These are phyloP conservation scores for Mycena indigotica DNA, from an alignment of 768 basidiomycete genomes.

Conservation along the genomic window DNA sequence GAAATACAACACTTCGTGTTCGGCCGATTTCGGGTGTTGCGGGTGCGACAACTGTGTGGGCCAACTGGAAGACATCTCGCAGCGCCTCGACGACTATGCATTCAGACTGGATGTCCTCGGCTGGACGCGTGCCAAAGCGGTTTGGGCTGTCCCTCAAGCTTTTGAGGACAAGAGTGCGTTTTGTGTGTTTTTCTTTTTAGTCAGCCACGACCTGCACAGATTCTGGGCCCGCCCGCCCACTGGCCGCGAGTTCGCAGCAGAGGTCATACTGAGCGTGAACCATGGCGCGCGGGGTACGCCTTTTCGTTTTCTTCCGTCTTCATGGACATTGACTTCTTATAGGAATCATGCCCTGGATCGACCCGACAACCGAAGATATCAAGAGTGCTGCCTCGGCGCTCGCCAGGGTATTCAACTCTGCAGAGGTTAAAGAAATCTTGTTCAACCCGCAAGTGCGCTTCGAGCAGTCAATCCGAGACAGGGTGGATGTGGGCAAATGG, in stretches of 20 bases:
- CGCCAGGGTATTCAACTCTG: slow-evolving; percentile 28
- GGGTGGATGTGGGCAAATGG: slow-evolving; percentile 39
- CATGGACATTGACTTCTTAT: not conserved
- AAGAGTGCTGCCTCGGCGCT: slow-evolving; percentile 38
- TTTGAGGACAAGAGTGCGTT: slow-evolving; percentile 45
- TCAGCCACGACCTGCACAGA: slow-evolving; percentile 25
- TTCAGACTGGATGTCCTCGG: slow-evolving; percentile 45
- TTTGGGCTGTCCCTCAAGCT: slow-evolving; percentile 63
- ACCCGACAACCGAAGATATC: slow-evolving; percentile 42
- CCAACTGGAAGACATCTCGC: slow-evolving; percentile 51
- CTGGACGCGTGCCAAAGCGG: slow-evolving; percentile 47
- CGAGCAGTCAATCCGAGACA: slow-evolving; percentile 18
- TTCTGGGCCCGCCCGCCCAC: slow-evolving; percentile 55
- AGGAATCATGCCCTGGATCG: slow-evolving; percentile 43
- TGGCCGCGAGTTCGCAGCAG: slow-evolving; percentile 54
- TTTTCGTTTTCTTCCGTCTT: not conserved
- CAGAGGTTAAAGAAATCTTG: slow-evolving; percentile 31
- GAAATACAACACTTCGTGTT: slow-evolving; percentile 50
- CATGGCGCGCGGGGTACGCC: slow-evolving; percentile 49
- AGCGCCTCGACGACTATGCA: slow-evolving; percentile 49
- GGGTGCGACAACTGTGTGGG: slow-evolving; percentile 66
- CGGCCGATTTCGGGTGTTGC: slow-evolving; percentile 52
- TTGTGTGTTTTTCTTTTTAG: not conserved
- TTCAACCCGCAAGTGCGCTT: slow-evolving; percentile 30
- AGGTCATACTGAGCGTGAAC: slow-evolving; percentile 51